phyloP scores from a whole-genome alignment of 176 grass and related monocot species.

The Hsuehochloa calcarea region DNA sequence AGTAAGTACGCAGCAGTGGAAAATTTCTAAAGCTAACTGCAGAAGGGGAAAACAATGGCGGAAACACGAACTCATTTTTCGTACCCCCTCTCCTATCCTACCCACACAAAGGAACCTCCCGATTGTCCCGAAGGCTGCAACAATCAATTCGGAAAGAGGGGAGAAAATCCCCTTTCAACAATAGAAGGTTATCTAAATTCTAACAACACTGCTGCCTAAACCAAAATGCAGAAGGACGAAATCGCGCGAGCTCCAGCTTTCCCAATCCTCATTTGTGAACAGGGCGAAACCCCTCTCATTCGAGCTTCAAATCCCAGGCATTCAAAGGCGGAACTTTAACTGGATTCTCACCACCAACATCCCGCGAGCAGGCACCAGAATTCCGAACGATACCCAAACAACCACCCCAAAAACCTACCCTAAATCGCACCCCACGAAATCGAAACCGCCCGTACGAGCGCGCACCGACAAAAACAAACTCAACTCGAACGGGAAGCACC shows the following conservation, averaged over 20 bases:
- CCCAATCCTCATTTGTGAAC: neutral
- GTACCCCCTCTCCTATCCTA: neutral
- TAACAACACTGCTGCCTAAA: neutral
- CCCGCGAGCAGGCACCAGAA: neutral
- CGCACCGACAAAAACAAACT: neutral
- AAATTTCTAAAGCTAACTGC: neutral
- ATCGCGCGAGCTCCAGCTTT: neutral
- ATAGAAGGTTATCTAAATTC: neutral
- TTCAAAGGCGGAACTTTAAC: slow-evolving; percentile 2
- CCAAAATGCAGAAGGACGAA: slow-evolving; percentile 19
- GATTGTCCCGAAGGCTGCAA: neutral
- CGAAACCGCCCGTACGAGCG: neutral
- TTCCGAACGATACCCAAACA: slow-evolving; percentile 19
- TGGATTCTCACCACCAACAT: neutral
- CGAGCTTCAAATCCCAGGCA: slow-evolving; percentile 13
- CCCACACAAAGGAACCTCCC: neutral
- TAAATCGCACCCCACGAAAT: neutral
- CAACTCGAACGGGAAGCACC: neutral
- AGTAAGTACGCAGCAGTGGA: neutral
- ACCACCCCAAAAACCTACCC: slow-evolving; percentile 21
- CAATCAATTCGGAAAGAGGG: neutral
- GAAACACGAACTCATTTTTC: neutral
- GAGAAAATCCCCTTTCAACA: neutral
- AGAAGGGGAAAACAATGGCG: neutral
- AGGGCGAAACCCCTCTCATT: neutral